Conservation (phyloP, 345 rosid genomes). For the Mangifera indica region DNA sequence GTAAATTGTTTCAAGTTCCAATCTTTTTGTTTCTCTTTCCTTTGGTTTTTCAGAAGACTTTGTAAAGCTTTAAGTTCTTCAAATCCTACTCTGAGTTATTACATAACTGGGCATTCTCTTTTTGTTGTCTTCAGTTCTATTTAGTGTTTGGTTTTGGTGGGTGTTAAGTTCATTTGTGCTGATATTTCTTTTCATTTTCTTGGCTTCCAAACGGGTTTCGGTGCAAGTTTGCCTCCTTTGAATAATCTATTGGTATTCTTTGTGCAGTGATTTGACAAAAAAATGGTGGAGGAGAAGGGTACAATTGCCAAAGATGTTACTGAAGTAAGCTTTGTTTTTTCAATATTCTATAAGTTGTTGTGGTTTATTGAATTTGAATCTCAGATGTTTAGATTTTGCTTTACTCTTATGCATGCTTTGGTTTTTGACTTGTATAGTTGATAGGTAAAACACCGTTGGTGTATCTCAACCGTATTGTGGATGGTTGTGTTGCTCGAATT, state of each 20-base stretch:
- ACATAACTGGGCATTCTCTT: not conserved
- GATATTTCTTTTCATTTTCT: not conserved
- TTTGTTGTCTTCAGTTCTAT: not conserved
- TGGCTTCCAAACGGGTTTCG: not conserved
- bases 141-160: not conserved
- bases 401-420: not conserved
- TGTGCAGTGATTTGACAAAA: slow-evolving; percentile 19
- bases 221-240: not conserved
- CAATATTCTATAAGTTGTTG: not conserved
- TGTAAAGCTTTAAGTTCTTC: too few species aligned
- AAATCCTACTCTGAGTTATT: too few species aligned
- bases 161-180: not conserved
- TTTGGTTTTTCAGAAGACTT: too few species aligned
- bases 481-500: slow-evolving; percentile 58
- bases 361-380: not conserved
- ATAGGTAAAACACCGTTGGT: slow-evolving; percentile 69
- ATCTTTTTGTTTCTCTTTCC: too few species aligned
- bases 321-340: slow-evolving; percentile 37
- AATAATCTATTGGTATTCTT: not conserved
- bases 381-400: not conserved
- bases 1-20: not conserved
- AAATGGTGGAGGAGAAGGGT: slow-evolving; percentile 38
- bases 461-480: slow-evolving; percentile 54
- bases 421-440: slow-evolving; percentile 35
- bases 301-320: slow-evolving; percentile 56